These are phyloP conservation scores for Elongisporangium prolatum DNA, from an alignment of 352 stramenopile genomes.

Conservation along the genomic window DNA sequence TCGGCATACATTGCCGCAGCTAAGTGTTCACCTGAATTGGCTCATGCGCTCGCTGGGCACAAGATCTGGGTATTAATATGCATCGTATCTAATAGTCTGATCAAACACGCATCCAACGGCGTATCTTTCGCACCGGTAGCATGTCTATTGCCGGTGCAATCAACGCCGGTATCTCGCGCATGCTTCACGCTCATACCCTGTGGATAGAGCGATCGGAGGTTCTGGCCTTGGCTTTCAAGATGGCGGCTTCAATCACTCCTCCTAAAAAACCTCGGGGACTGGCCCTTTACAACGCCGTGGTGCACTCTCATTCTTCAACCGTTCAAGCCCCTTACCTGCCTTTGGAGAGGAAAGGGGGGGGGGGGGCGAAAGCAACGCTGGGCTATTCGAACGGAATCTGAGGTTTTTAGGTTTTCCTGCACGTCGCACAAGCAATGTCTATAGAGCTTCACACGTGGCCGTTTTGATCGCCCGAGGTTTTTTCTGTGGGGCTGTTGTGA, in stretches of 20 bases:
- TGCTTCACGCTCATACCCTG: neutral
- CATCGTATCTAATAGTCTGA: neutral
- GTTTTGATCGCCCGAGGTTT: slow-evolving; percentile 25
- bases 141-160: neutral
- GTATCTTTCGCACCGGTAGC: neutral
- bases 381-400: no score
- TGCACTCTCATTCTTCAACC: slow-evolving; percentile 31
- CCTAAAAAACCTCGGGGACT: slow-evolving; percentile 35
- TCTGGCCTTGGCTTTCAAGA: neutral
- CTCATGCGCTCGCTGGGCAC: neutral
- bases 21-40: neutral
- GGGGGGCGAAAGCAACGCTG: no score
- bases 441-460: neutral
- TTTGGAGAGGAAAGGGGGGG: neutral
- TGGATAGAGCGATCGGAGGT: neutral
- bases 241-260: slow-evolving; percentile 14
- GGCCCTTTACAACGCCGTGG: slow-evolving; percentile 19
- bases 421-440: no score
- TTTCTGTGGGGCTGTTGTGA: slow-evolving; percentile 2
- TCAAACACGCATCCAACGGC: neutral
- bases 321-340: slow-evolving; percentile 17
- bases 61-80: neutral
- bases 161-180: neutral
- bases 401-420: no score
- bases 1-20: neutral